Evolutionary conservation across 2,329 filamentous ascomycete species (phyloP), one percentile per base, ranked within the genome.

Genomic region (Pestalotiopsis fici): DNA sequence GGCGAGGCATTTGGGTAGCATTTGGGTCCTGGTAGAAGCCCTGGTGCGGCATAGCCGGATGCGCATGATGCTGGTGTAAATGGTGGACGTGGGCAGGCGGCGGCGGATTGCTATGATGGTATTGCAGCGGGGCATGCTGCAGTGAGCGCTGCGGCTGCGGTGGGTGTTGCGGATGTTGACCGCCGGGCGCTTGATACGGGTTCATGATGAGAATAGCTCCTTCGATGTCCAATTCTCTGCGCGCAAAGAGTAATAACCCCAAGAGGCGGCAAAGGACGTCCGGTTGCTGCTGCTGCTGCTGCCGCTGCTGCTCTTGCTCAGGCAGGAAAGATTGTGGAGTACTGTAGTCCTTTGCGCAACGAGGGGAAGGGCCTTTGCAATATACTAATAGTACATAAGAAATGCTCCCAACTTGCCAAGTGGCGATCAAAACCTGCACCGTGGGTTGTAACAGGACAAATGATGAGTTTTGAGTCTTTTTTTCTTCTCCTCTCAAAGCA

Each of bases 151-250:
- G 43, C 9, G 43, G 43, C 21, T 66, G 64, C 23, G 60, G 64
- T 21, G 59, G 64, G 31, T 56, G 23, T 23, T 57, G 64, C 39
- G 59, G 64, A 35, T 56, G 23, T 15, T 57, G 64, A 47, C 21
- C 55, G 28, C n/a, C 56, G 15, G 64, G 56, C 31, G 35, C 39
- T 28, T 56, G 50, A 61, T 66, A 66, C n/a, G 54, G 37, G 35
- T 62, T 62, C 59, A 62, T 62, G 21, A 37, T 37, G 59, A 23
- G n/a, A 50, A 18, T n/a, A 9, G 15, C 6, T 21, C 43, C 9
- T 3, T 3, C 6, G n/a, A n/a, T 50, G 15, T 50, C 43, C 18
- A 50, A 18, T n/a, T 50, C 7, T 50, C 43, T 21, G 43, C 43
- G n/a, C 43, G 43, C 18, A 50, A 50, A 23, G 2, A 50, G 43